phyloP scores from a whole-genome alignment of 495 filamentous ascomycete species.

The Sordaria brevicollis region DNA sequence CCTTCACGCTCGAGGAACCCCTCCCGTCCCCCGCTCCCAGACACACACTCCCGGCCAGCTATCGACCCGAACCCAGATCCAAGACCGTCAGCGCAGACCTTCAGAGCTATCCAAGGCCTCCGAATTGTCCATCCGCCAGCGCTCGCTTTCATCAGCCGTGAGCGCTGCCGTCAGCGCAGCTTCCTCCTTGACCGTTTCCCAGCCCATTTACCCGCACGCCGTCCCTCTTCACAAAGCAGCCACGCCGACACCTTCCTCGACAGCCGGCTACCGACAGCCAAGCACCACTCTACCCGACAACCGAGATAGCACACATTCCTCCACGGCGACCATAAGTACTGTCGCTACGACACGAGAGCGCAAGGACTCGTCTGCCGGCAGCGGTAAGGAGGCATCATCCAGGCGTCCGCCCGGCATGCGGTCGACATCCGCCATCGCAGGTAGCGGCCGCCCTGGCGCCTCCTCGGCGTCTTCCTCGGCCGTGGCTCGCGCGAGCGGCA shows the following conservation, averaged over 20 bases:
- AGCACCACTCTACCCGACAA: constrained; percentile 7
- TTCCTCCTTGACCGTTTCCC: constrained; percentile 11
- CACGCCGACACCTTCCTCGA: constrained; percentile 19
- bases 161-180: constrained; percentile 19
- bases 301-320: constrained; percentile 1
- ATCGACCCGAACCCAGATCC: constrained; percentile 29
- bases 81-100: constrained; percentile 33
- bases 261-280: constrained; percentile 11
- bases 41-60: constrained; percentile 42
- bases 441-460: constrained; percentile 20
- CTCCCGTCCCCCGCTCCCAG: constrained; percentile 32
- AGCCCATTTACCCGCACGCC: constrained; percentile 10
- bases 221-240: constrained; percentile 15
- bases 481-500: constrained; percentile 13
- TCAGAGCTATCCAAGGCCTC: constrained; percentile 35
- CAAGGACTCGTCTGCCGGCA: constrained; percentile 34
- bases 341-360: constrained; percentile 14
- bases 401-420: constrained; percentile 30
- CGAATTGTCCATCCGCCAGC: constrained; percentile 37
- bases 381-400: constrained; percentile 12
- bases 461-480: not conserved
- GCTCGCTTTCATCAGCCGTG: constrained; percentile 33
- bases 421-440: constrained; percentile 44
- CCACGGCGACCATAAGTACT: not conserved
- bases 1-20: constrained; percentile 18